Evolutionary conservation across 2,329 filamentous ascomycete genomes (phyloP).

Genomic region (Kalaharituber pfeilii): DNA sequence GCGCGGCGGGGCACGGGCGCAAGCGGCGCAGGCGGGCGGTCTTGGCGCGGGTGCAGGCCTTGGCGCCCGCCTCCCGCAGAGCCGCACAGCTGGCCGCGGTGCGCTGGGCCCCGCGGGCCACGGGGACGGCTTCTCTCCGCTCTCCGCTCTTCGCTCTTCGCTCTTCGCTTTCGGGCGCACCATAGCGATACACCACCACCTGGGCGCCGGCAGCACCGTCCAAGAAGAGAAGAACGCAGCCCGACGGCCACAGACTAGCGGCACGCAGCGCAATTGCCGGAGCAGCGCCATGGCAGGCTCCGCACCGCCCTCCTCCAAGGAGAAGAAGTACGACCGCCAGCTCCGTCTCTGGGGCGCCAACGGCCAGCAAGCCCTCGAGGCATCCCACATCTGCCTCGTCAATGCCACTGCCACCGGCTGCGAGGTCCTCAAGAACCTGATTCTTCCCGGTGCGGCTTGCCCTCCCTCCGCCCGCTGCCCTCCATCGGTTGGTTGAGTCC

Average conservation of each 20-base stretch:
- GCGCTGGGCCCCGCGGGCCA: too few relatives aligned
- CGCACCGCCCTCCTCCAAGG: slow-evolving; percentile 20
- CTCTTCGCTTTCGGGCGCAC: too few relatives aligned
- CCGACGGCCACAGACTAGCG: too few relatives aligned
- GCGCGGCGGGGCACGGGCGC: neutral
- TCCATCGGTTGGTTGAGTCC: neutral
- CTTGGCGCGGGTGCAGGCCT: neutral
- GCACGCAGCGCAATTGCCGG: too few relatives aligned
- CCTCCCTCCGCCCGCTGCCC: neutral
- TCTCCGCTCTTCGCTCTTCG: too few relatives aligned
- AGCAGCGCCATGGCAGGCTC: too few relatives aligned
- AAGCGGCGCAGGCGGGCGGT: neutral
- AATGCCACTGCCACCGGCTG: slow-evolving; percentile 79
- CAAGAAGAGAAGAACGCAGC: too few relatives aligned
- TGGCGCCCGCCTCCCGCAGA: neutral
- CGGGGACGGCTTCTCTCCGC: too few relatives aligned
- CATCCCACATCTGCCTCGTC: slow-evolving; percentile 75
- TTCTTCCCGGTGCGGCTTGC: slow-evolving; percentile 50
- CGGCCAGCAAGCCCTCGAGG: slow-evolving; percentile 77
- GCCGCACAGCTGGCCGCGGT: neutral
- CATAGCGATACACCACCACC: too few relatives aligned
- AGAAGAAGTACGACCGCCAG: slow-evolving; percentile 78
- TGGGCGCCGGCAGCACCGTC: too few relatives aligned
- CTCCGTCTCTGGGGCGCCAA: slow-evolving; percentile 86
- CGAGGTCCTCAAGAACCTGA: slow-evolving; percentile 92